Evolutionary conservation across 192 early-diverging fungal species (phyloP).

Genomic region (Coemansia erecta): DNA sequence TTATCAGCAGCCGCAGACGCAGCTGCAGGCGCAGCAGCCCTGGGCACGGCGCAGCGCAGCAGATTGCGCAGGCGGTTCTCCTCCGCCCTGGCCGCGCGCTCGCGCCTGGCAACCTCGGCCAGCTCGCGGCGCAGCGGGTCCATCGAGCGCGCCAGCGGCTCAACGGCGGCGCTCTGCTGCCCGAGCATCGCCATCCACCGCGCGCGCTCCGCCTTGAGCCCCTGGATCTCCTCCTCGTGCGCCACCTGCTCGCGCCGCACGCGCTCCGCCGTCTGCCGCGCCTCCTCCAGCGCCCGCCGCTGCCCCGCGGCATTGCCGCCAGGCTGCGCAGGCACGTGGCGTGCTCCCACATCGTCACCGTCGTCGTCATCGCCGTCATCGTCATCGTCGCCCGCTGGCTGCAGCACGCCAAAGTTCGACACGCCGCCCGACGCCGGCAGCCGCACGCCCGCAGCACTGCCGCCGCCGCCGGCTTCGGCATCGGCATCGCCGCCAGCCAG

Average conservation of each 20-base stretch:
- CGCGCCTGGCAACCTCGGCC: conserved; percentile 7
- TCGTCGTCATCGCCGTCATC: too few relatives aligned
- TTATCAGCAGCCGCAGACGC: too few relatives aligned
- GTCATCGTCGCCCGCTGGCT: too few relatives aligned
- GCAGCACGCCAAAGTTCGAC: too few relatives aligned
- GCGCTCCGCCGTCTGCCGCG: conserved; percentile 8
- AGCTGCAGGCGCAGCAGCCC: too few relatives aligned
- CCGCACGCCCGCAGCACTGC: too few relatives aligned
- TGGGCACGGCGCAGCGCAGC: too few relatives aligned
- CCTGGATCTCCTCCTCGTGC: conserved; percentile 16
- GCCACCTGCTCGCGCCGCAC: conserved; percentile 11
- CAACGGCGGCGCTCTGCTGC: background rate
- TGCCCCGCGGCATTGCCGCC: too few relatives aligned
- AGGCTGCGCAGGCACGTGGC: too few relatives aligned
- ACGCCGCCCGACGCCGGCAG: too few relatives aligned
- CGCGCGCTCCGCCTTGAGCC: conserved; percentile 20
- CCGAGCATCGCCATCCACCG: conserved; percentile 13
- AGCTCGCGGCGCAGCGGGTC: conserved; percentile 20
- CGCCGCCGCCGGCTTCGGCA: background rate
- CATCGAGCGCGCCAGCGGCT: conserved; percentile 14
- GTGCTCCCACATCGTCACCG: too few relatives aligned
- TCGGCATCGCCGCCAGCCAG: background rate
- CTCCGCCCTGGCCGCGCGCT: background rate
- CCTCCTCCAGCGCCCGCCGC: background rate
- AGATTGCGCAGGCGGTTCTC: conserved; percentile 8